Conservation (phyloP, 2,329 filamentous ascomycete genomes). For the Penicillium polonicum region DNA sequence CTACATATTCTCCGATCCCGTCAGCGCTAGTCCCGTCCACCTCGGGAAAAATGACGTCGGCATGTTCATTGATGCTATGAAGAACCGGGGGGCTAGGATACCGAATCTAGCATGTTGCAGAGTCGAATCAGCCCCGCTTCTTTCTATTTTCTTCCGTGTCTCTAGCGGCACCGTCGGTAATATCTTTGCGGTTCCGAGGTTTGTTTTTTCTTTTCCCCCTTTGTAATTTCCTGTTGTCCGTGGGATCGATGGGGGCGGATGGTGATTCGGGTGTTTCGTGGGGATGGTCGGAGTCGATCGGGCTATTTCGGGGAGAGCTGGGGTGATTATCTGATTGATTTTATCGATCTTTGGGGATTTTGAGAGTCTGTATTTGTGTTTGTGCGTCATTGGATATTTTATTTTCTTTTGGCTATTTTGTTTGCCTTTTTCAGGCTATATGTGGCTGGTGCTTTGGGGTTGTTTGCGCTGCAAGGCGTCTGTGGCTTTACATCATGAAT, state of each 20-base stretch:
- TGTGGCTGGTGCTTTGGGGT: no score
- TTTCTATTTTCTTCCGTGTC: neutral
- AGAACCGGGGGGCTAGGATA: neutral
- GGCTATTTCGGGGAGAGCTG: conserved; percentile 3
- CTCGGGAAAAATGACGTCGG: neutral
- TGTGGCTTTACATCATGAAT: no score
- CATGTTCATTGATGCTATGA: neutral
- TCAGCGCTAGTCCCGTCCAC: neutral
- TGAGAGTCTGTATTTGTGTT: neutral
- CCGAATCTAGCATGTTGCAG: neutral
- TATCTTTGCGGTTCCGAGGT: neutral
- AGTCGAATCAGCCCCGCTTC: neutral
- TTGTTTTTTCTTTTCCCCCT: neutral
- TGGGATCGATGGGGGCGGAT: neutral
- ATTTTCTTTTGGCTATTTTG: neutral
- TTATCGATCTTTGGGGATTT: conserved; percentile 1
- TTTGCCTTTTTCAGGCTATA: neutral
- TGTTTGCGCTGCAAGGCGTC: no score
- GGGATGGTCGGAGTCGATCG: conserved; percentile 5
- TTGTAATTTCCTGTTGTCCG: neutral
- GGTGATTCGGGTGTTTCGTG: neutral
- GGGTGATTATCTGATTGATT: conserved; percentile 10
- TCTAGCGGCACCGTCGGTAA: neutral
- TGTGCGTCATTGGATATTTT: neutral
- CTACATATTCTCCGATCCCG: neutral